phyloP scores from a whole-genome alignment of 441 rosid species.

The Brassica balearica region DNA sequence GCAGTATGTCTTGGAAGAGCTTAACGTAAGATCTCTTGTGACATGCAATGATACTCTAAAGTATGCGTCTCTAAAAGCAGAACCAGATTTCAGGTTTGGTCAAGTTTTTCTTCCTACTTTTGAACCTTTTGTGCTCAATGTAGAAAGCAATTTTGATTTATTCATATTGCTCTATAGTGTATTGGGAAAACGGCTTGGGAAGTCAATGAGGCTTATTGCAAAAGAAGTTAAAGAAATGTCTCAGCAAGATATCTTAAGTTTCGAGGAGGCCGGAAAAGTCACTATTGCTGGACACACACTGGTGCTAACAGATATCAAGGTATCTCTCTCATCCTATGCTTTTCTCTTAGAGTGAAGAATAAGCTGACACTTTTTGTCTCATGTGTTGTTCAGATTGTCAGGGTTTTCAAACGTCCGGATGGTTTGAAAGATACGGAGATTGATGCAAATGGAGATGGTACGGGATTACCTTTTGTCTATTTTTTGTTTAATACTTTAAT shows the following conservation, averaged over 20 bases:
- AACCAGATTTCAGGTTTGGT: conserved; percentile 93
- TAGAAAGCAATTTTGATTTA: conserved; percentile 32
- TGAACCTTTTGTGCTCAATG: neutral
- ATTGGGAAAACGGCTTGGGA: conserved; percentile 96
- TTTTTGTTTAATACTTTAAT: conserved; percentile 9
- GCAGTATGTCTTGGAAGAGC: conserved; percentile 96
- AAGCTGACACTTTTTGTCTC: conserved; percentile 28
- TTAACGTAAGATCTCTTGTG: conserved; percentile 80
- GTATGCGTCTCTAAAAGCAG: conserved; percentile 91
- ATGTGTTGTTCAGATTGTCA: conserved; percentile 61
- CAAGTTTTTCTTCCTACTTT: conserved; percentile 11
- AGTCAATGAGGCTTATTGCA: conserved; percentile 86
- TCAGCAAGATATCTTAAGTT: conserved; percentile 79
- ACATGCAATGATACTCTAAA: conserved; percentile 85
- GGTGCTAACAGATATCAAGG: conserved; percentile 88
- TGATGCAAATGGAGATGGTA: conserved; percentile 98
- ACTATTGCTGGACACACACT: conserved; percentile 72
- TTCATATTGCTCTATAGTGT: conserved; percentile 48
- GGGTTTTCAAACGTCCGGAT: conserved; percentile 86
- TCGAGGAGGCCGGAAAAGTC: conserved; percentile 79
- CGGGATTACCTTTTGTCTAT: neutral
- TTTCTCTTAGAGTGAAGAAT: conserved; percentile 2
- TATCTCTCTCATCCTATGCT: conserved; percentile 28
- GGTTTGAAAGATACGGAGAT: conserved; percentile 83
- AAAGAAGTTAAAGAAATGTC: conserved; percentile 88